Conservation (phyloP, 768 basidiomycete genomes). For the Russula lepida region DNA sequence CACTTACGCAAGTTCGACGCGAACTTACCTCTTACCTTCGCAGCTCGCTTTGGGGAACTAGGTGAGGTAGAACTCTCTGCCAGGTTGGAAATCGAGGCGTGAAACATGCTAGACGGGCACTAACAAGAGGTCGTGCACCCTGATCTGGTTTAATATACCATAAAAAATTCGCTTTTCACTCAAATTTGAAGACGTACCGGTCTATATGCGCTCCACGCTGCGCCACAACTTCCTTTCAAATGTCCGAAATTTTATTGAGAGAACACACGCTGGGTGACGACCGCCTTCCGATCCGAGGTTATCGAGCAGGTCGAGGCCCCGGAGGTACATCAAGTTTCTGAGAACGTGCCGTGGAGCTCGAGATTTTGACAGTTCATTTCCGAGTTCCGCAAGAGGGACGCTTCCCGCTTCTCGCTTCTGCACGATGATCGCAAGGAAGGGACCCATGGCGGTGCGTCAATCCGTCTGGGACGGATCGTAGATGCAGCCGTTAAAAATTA, state of each 20-base stretch:
- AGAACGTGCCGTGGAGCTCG: background rate
- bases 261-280: background rate
- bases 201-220: background rate
- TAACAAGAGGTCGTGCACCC: background rate
- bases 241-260: background rate
- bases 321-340: background rate
- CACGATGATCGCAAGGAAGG: slow-evolving; percentile 6
- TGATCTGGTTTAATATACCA: background rate
- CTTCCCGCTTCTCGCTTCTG: slow-evolving; percentile 2
- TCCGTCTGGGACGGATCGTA: slow-evolving; percentile 1
- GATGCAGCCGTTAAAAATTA: background rate
- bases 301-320: background rate
- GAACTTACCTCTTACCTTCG: slow-evolving; percentile 1
- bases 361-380: background rate
- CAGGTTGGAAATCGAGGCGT: background rate
- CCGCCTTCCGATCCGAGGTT: slow-evolving; percentile 1
- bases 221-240: background rate
- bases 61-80: slow-evolving; percentile 4
- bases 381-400: background rate
- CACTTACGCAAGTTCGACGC: background rate
- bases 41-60: slow-evolving; percentile 10
- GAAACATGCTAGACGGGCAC: background rate
- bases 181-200: background rate
- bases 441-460: background rate
- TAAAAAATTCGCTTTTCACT: background rate